phyloP scores from a whole-genome alignment of 2,329 filamentous ascomycete species.

The Incumbomyces delicatus region DNA sequence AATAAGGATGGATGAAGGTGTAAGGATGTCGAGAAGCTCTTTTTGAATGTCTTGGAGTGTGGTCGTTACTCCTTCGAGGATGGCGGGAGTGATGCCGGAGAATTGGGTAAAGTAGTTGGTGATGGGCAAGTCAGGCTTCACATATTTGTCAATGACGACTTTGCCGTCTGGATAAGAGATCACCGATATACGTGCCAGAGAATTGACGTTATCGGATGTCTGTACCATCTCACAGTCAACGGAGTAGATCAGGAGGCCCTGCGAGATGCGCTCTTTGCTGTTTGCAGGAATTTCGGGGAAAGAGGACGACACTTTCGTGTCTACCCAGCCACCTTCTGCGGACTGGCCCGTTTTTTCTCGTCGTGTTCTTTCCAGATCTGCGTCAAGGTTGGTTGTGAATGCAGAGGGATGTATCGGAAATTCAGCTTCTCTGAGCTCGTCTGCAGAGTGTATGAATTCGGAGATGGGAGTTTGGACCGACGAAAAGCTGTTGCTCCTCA shows the following conservation, averaged over 20 bases:
- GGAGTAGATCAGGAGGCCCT: slow-evolving; percentile 66
- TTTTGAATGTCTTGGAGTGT: slow-evolving; percentile 73
- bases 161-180: slow-evolving; percentile 70
- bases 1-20: slow-evolving; percentile 35
- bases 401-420: slow-evolving; percentile 75
- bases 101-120: slow-evolving; percentile 83
- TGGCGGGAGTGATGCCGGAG: slow-evolving; percentile 83
- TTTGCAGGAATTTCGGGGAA: not conserved
- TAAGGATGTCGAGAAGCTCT: slow-evolving; percentile 61
- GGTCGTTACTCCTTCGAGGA: slow-evolving; percentile 74
- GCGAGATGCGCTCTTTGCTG: slow-evolving; percentile 46
- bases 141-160: slow-evolving; percentile 76
- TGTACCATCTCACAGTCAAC: slow-evolving; percentile 98
- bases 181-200: slow-evolving; percentile 80
- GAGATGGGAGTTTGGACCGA: slow-evolving; percentile 74
- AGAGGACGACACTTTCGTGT: slow-evolving; percentile 63
- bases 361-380: slow-evolving; percentile 41
- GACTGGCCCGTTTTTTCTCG: slow-evolving; percentile 44
- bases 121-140: slow-evolving; percentile 82
- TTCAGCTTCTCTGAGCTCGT: slow-evolving; percentile 72
- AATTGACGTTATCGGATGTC: slow-evolving; percentile 67
- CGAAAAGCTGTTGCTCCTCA: slow-evolving; percentile 57
- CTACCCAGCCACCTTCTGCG: slow-evolving; percentile 63
- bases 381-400: slow-evolving; percentile 49
- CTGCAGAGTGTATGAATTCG: slow-evolving; percentile 60